Percentiles rank a stretch among this genome's conserved stretches.
These are phyloP conservation scores for Crotalaria pallida DNA, from an alignment of 306 rosid species.

Conservation along the genomic window DNA sequence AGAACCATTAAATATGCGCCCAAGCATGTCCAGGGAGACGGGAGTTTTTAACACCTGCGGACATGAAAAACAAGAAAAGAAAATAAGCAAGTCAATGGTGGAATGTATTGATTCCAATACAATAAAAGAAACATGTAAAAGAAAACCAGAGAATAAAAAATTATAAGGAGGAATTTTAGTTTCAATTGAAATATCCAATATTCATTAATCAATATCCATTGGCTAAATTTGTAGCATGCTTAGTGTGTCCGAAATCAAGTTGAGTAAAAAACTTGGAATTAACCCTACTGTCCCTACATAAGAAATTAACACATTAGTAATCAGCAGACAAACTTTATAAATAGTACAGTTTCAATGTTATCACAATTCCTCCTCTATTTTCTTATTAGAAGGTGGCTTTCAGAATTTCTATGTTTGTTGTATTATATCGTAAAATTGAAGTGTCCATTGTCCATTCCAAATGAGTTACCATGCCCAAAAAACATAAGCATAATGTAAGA, in stretches of 20 bases:
- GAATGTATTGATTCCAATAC: conserved; percentile 1
- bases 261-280: not conserved
- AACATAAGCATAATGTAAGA: no score
- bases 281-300: no score
- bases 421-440: no score
- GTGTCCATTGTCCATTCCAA: no score
- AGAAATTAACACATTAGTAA: no score
- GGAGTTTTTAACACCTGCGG: conserved; percentile 95
- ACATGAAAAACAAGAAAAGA: conserved; percentile 10
- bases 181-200: not conserved
- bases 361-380: no score
- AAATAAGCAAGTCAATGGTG: conserved; percentile 14
- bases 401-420: no score
- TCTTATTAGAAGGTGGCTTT: no score
- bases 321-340: no score
- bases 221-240: not conserved
- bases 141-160: conserved; percentile 8
- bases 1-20: conserved; percentile 96
- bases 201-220: not conserved
- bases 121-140: conserved; percentile 2
- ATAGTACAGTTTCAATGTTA: no score
- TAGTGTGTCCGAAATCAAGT: not conserved
- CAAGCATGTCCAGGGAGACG: conserved; percentile 97
- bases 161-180: not conserved
- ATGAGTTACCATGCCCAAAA: no score